A percentile compares a stretch with the other conserved stretches of the same genome.
phyloP scores from a whole-genome alignment of 192 early-diverging fungal genomes.

The Dissophora ornata region DNA sequence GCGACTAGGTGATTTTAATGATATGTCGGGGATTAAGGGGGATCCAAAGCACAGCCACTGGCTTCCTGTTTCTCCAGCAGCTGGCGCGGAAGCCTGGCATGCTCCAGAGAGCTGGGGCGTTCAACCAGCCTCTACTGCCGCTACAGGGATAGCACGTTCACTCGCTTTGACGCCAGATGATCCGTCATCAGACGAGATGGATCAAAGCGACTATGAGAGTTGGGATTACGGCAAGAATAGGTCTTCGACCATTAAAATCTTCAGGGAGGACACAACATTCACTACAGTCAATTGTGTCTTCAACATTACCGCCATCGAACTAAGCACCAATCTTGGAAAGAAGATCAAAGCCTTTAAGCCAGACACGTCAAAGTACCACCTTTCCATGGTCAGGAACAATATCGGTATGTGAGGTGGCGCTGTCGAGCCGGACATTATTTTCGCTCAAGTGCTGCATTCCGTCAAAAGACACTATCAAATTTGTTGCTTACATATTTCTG shows the following conservation, averaged over 20 bases:
- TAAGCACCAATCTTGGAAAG: conserved; percentile 77
- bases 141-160: conserved; percentile 6
- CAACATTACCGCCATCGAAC: conserved; percentile 76
- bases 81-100: conserved; percentile 37
- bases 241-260: conserved; percentile 71
- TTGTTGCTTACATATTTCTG: conserved; percentile 56
- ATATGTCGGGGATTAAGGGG: conserved; percentile 37
- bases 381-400: conserved; percentile 56
- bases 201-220: conserved; percentile 29
- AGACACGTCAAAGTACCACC: conserved; percentile 68
- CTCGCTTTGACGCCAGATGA: conserved; percentile 28
- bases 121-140: conserved; percentile 5
- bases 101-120: conserved; percentile 53
- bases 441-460: no score
- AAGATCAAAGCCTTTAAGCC: conserved; percentile 90
- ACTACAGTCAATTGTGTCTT: conserved; percentile 78
- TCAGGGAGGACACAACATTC: conserved; percentile 83
- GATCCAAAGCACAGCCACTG: conserved; percentile 18
- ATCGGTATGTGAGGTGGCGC: no score
- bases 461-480: no score
- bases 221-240: conserved; percentile 47
- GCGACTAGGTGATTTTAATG: conserved; percentile 25
- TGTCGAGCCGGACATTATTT: no score
- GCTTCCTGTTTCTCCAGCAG: conserved; percentile 17
- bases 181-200: conserved; percentile 27